Evolutionary conservation across 2,329 filamentous ascomycete species (phyloP).

Genomic region (Scolecobasidium constrictum): DNA sequence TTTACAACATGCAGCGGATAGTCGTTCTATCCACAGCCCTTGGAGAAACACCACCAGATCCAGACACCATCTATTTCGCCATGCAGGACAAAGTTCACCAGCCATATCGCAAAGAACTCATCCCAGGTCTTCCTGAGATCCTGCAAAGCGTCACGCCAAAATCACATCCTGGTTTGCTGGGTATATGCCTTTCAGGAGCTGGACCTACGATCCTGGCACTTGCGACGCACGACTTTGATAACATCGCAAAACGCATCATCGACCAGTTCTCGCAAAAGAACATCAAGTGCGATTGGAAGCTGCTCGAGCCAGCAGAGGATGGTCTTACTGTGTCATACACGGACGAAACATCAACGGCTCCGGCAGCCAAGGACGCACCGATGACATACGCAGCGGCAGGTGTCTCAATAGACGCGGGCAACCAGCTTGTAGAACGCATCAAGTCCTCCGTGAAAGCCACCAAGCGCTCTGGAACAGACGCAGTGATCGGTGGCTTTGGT

Average conservation of each 20-base stretch:
- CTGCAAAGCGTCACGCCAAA: slow-evolving; percentile 82
- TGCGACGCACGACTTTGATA: slow-evolving; percentile 79
- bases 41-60: slow-evolving; percentile 79
- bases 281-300: slow-evolving; percentile 74
- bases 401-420: slow-evolving; percentile 89
- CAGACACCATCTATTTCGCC: slow-evolving; percentile 87
- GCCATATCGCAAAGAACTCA: slow-evolving; percentile 83
- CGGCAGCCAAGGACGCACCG: slow-evolving; percentile 14
- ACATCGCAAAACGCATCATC: slow-evolving; percentile 73
- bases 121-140: slow-evolving; percentile 84
- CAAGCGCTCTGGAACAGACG: slow-evolving; percentile 74
- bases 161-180: slow-evolving; percentile 77
- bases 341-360: slow-evolving; percentile 11
- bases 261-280: slow-evolving; percentile 58
- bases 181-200: slow-evolving; percentile 89
- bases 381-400: slow-evolving; percentile 89
- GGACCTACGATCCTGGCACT: slow-evolving; percentile 91
- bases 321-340: slow-evolving; percentile 31
- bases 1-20: slow-evolving; percentile 92
- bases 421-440: slow-evolving; percentile 84
- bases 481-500: slow-evolving; percentile 90
- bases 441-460: slow-evolving; percentile 83
- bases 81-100: slow-evolving; percentile 99
- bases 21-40: slow-evolving; percentile 83
- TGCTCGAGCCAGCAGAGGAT: slow-evolving; percentile 80